Evolutionary conservation across 2,329 filamentous ascomycete species (phyloP).

Genomic region (Lachnellula hyalina): DNA sequence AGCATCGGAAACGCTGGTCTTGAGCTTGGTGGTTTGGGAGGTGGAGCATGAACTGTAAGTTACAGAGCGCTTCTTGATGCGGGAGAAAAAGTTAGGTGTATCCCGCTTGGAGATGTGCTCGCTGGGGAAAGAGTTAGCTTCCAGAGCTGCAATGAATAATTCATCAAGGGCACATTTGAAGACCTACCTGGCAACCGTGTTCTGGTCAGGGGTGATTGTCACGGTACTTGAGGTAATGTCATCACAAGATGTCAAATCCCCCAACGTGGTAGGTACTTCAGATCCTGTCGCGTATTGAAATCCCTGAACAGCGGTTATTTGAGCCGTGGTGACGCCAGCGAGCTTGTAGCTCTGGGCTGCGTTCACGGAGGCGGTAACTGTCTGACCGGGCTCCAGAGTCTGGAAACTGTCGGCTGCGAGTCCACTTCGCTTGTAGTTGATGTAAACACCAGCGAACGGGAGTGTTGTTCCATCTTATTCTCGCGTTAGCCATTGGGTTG

Average conservation of each 20-base stretch:
- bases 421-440: constrained; percentile 20
- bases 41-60: constrained; percentile 17
- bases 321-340: constrained; percentile 12
- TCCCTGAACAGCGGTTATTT: constrained; percentile 22
- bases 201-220: constrained; percentile 21
- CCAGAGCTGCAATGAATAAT: not conserved
- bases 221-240: constrained; percentile 14
- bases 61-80: constrained; percentile 20
- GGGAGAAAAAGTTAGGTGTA: constrained; percentile 5
- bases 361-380: constrained; percentile 18
- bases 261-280: constrained; percentile 10
- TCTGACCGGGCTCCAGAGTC: constrained; percentile 19
- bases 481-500: not conserved
- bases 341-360: constrained; percentile 22
- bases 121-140: constrained; percentile 4
- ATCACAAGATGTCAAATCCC: constrained; percentile 10
- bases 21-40: constrained; percentile 17
- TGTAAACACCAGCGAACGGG: constrained; percentile 19
- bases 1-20: constrained; percentile 16
- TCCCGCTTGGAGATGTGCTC: constrained; percentile 13
- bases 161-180: not conserved
- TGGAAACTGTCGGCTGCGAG: constrained; percentile 17
- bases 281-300: constrained; percentile 20
- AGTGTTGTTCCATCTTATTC: constrained; percentile 15
- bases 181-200: constrained; percentile 17